Evolutionary conservation across 2,329 filamentous ascomycete species (phyloP), one percentile per base, ranked within the genome.

Genomic region (Epichloe sp.): DNA sequence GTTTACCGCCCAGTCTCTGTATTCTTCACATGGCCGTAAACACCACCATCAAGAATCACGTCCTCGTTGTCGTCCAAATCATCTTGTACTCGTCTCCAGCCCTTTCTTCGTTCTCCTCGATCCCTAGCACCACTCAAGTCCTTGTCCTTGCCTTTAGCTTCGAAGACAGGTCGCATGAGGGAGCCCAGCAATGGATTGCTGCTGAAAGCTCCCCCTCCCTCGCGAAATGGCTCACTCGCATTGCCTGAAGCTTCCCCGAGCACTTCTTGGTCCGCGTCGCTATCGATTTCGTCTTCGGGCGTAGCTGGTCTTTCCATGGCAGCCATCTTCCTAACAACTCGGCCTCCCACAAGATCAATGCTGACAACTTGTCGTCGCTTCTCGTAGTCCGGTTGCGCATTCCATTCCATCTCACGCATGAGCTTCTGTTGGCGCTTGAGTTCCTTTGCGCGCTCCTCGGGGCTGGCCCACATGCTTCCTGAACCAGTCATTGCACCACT

Each of bases 391-490:
- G 89, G 88, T 48, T 79, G 74, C 4, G 85, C 83, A 58, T 85
- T 86, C 82, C 89, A 94, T 60, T 95, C 87, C 74, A 93, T 83
- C 67, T 95, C 88, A 5, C 88, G 74, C 58, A 95, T 68, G 3
- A 90, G 71, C 63, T 86, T 87, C 68, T 95, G 89, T 68, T 95
- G 90, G 52, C 82, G 78, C 67, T 91, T 94, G 52, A 95, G 70
- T 64, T 93, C 88, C 56, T 82, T 74, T 1, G 89, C 90, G 42
- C 89, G 77, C 65, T 95, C 88, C 56, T 86, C 82, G 0, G 89
- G 88, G 15, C 73, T 88, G 47, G 88, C 86, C 89, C 89, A 95
- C 70, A 93, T 84, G 71, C 65, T 60, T 49, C 72, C 73, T 0
- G 63, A 65, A 1, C 72, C 73, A 4, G 63, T 63, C 58, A 75